phyloP scores from a whole-genome alignment of 345 rosid species.

The Hevea brasiliensis region DNA sequence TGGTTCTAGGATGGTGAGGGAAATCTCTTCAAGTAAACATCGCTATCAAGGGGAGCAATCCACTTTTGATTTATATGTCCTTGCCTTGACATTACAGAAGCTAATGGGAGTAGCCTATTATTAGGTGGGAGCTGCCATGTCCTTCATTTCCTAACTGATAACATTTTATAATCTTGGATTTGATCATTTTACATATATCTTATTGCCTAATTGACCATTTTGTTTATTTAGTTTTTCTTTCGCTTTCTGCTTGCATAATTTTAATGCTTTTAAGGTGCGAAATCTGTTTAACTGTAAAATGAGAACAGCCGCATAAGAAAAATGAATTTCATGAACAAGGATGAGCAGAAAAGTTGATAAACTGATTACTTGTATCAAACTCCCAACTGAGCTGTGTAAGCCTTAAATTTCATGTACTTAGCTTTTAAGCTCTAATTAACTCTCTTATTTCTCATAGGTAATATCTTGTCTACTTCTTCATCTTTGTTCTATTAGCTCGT shows the following conservation, averaged over 20 bases:
- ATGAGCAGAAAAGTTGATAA: neutral
- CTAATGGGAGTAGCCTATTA: neutral
- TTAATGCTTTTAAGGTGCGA: neutral
- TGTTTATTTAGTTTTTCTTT: neutral
- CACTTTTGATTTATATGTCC: conserved; percentile 6
- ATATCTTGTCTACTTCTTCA: neutral
- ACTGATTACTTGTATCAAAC: no score
- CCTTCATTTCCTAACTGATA: neutral
- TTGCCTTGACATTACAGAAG: neutral
- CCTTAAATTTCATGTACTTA: neutral
- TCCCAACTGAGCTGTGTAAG: no score
- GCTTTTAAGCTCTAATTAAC: neutral
- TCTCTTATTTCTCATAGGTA: neutral
- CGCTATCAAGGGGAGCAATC: neutral
- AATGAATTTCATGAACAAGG: neutral
- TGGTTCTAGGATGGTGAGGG: conserved; percentile 6
- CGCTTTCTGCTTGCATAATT: neutral
- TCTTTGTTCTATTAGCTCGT: neutral
- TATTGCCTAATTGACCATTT: neutral
- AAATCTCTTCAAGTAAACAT: conserved; percentile 2
- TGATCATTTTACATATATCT: neutral
- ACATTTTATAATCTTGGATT: neutral
- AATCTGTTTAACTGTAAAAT: neutral
- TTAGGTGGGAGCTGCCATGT: no score
- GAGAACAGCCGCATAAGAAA: neutral